Evolutionary conservation across 805 yeast species (phyloP).

Genomic region (Teunomyces stri): DNA sequence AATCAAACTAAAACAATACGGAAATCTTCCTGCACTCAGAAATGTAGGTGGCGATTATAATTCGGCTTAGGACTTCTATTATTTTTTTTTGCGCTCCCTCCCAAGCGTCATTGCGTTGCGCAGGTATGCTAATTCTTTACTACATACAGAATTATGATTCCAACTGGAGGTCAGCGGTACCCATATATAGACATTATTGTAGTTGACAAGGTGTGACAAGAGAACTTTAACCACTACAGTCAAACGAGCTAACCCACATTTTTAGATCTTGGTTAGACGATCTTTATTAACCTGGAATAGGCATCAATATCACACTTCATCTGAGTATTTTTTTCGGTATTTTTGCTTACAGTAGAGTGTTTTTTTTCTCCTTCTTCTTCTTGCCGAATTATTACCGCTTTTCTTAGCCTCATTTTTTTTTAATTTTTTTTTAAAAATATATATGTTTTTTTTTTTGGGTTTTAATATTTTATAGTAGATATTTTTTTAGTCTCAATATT

Average conservation of each 20-base stretch:
- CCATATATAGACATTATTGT: background rate
- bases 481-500: conserved; percentile 1
- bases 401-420: background rate
- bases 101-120: background rate
- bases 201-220: background rate
- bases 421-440: background rate
- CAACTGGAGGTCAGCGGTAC: background rate
- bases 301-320: background rate
- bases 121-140: background rate
- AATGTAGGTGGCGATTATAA: background rate
- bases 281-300: background rate
- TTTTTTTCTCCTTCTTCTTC: background rate
- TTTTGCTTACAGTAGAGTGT: background rate
- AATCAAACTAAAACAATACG: background rate
- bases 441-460: background rate
- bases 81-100: background rate
- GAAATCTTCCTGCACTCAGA: background rate
- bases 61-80: conserved; percentile 1
- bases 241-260: background rate
- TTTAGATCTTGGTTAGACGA: background rate
- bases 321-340: background rate
- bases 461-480: background rate
- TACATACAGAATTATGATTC: background rate
- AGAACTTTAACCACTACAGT: background rate
- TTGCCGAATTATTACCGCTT: conserved; percentile 3